phyloP scores from a whole-genome alignment of 208 protist genomes.

The Trypanosoma avium region DNA sequence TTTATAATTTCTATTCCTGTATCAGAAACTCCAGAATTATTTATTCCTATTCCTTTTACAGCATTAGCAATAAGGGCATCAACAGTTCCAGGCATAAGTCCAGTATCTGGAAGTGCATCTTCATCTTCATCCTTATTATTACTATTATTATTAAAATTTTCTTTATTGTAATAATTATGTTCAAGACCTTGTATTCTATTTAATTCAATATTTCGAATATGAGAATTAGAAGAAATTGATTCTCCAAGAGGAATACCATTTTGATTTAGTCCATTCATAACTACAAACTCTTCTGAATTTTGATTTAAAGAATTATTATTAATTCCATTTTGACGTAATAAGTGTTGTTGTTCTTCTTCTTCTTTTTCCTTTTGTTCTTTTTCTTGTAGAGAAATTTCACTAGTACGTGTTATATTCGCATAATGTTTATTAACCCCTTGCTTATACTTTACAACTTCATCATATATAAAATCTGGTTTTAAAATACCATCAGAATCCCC shows the following conservation, averaged over 20 bases:
- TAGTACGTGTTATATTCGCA: conserved; percentile 34
- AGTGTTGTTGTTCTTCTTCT: conserved; percentile 10
- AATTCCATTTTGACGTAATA: conserved; percentile 3
- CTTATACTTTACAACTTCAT: conserved; percentile 64
- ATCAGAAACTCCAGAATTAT: neutral
- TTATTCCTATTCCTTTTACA: neutral
- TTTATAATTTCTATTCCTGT: neutral
- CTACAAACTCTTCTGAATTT: neutral
- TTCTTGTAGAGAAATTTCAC: conserved; percentile 17
- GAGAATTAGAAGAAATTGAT: neutral
- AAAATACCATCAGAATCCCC: conserved; percentile 61
- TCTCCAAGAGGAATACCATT: conserved; percentile 7
- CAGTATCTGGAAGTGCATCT: conserved; percentile 64
- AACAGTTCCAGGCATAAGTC: conserved; percentile 40
- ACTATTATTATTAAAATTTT: conserved; percentile 6
- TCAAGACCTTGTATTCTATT: no score
- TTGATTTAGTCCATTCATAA: conserved; percentile 5
- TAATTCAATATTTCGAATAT: neutral
- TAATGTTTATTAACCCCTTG: conserved; percentile 73
- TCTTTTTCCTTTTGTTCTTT: conserved; percentile 15
- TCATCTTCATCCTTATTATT: conserved; percentile 29
- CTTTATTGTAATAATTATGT: neutral
- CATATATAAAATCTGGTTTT: conserved; percentile 48
- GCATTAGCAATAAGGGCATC: conserved; percentile 34
- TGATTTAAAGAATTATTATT: no score